These are phyloP conservation scores for Albatrellus sp. DNA, from an alignment of 1,284 basidiomycete genomes.

Conservation along the genomic window DNA sequence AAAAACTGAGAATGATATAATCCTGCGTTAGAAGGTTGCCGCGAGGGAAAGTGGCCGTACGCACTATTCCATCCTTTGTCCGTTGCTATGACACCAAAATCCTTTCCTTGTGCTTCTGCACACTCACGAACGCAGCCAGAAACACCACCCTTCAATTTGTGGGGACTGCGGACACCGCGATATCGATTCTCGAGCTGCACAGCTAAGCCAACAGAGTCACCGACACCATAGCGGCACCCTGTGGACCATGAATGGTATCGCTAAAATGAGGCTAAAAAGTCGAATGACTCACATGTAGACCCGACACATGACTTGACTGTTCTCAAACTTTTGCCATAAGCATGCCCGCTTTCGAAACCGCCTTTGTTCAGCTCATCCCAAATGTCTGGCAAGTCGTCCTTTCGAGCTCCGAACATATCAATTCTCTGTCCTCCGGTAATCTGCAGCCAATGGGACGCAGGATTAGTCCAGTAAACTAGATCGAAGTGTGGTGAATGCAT, in stretches of 20 bases:
- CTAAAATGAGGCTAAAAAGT: too few relatives aligned
- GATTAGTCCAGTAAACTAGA: too few relatives aligned
- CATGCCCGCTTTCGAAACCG: not conserved
- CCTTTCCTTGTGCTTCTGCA: constrained; percentile 1
- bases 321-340: not conserved
- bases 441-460: too few relatives aligned
- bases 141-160: constrained; percentile 1
- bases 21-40: not conserved
- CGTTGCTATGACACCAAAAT: constrained; percentile 1
- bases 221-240: not conserved
- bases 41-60: not conserved
- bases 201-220: constrained; percentile 1
- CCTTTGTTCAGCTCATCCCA: not conserved
- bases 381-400: not conserved
- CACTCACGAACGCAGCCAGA: constrained; percentile 1
- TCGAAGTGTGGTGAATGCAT: too few relatives aligned
- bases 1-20: not conserved
- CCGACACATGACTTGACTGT: constrained; percentile 1
- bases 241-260: too few relatives aligned
- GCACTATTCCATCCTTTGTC: constrained; percentile 3
- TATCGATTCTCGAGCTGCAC: constrained; percentile 1
- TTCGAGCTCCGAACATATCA: constrained; percentile 1
- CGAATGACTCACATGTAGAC: not conserved
- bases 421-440: not conserved
- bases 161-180: not conserved